Conservation (phyloP, 2,329 filamentous ascomycete genomes). For the Cryoendolithus antarcticus region DNA sequence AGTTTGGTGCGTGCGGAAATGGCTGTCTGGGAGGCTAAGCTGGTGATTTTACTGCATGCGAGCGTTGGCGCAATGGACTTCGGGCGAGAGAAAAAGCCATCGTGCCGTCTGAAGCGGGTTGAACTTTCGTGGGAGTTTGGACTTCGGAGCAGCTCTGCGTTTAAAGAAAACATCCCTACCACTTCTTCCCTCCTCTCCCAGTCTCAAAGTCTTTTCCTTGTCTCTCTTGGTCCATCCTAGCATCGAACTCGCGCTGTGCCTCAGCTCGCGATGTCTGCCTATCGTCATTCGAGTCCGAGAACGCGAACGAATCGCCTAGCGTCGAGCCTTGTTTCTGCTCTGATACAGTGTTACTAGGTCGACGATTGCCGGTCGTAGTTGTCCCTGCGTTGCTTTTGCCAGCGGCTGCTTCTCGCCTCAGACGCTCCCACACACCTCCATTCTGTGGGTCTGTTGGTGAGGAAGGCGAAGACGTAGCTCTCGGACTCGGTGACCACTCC, state of each 20-base stretch:
- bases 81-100: no score
- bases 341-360: slow-evolving; percentile 9
- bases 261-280: slow-evolving; percentile 30
- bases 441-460: not conserved
- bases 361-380: not conserved
- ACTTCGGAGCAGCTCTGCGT: no score
- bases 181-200: not conserved
- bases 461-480: not conserved
- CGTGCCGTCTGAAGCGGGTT: no score
- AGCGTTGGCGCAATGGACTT: no score
- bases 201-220: slow-evolving; percentile 32
- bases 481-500: not conserved
- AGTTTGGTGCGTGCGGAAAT: no score
- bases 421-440: slow-evolving; percentile 33
- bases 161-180: not conserved
- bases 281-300: slow-evolving; percentile 31
- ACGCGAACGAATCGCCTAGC: slow-evolving; percentile 32
- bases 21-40: no score
- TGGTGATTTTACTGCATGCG: no score
- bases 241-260: slow-evolving; percentile 40
- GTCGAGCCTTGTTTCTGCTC: slow-evolving; percentile 19
- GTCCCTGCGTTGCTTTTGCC: slow-evolving; percentile 1
- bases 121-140: no score
- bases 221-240: slow-evolving; percentile 36
- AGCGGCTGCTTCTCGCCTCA: slow-evolving; percentile 23